Percentiles rank a stretch among this genome's conserved stretches.
Conservation (phyloP, 805 yeast genomes). For the Pichia kluyveri region DNA sequence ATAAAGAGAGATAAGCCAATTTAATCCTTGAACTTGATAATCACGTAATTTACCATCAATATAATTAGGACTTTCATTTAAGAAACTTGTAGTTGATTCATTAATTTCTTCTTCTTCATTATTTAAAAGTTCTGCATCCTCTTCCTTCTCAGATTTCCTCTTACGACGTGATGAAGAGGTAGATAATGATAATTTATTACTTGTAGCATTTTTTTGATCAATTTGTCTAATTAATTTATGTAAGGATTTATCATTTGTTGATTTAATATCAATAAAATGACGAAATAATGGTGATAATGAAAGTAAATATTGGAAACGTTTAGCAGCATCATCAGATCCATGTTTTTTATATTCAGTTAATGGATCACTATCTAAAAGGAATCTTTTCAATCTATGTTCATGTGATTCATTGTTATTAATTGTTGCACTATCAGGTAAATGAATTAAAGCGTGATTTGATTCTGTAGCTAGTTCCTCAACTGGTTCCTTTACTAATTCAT, state of each 20-base stretch:
- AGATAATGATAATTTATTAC: conserved; percentile 14
- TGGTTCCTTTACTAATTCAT: too few relatives aligned
- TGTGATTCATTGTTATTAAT: conserved; percentile 18
- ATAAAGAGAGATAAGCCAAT: conserved; percentile 85
- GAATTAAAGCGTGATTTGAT: background rate
- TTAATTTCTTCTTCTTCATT: conserved; percentile 71
- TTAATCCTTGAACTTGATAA: conserved; percentile 90
- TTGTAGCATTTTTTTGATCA: conserved; percentile 39
- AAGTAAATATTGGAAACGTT: conserved; percentile 70
- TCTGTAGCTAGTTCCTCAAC: background rate
- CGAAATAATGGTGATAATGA: conserved; percentile 81
- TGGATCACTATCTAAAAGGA: conserved; percentile 44
- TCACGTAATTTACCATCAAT: conserved; percentile 75
- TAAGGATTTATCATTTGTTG: conserved; percentile 68
- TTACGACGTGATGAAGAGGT: conserved; percentile 33
- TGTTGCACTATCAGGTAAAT: conserved; percentile 2
- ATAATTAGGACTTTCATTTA: conserved; percentile 79
- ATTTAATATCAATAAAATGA: conserved; percentile 75
- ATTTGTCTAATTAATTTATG: conserved; percentile 49
- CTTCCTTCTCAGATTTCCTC: conserved; percentile 90
- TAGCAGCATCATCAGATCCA: conserved; percentile 52
- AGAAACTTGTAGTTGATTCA: conserved; percentile 55
- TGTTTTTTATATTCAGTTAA: conserved; percentile 45
- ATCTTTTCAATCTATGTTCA: conserved; percentile 38
- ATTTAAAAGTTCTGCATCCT: conserved; percentile 81